Evolutionary conservation across 2,329 filamentous ascomycete species (phyloP).

Genomic region (Teratosphaeria epicoccoides): DNA sequence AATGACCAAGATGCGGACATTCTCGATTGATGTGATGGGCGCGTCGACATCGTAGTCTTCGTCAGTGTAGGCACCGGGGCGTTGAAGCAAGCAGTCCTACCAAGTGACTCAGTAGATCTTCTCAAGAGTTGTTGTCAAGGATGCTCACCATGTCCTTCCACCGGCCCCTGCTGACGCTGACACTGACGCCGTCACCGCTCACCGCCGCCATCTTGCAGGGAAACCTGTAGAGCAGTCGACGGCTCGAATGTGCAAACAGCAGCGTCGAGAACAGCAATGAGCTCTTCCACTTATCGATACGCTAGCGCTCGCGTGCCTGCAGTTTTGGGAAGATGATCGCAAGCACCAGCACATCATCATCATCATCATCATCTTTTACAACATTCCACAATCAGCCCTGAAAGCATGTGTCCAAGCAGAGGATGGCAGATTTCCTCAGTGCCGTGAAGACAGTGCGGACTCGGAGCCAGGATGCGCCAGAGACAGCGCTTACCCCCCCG

Average conservation of each 20-base stretch:
- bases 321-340: neutral
- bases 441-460: constrained; percentile 34
- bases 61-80: constrained; percentile 71
- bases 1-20: constrained; percentile 54
- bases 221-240: neutral
- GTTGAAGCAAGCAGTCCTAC: constrained; percentile 58
- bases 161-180: constrained; percentile 3
- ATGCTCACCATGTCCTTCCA: constrained; percentile 60
- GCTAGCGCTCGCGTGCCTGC: neutral
- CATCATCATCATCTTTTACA: neutral
- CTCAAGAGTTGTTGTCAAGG: neutral
- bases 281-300: constrained; percentile 27
- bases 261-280: neutral
- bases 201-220: neutral
- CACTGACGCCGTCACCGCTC: constrained; percentile 1
- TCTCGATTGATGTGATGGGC: constrained; percentile 49
- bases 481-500: neutral
- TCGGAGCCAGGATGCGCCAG: neutral
- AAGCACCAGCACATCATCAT: too few species aligned
- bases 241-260: neutral
- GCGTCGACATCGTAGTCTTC: constrained; percentile 38
- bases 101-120: neutral
- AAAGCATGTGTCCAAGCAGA: constrained; percentile 16
- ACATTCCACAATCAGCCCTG: too few species aligned
- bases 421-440: constrained; percentile 41